Evolutionary conservation across 768 basidiomycete genomes (phyloP), one percentile per base, ranked within the genome.

Genomic region (Gelatoporia subvermispora): DNA sequence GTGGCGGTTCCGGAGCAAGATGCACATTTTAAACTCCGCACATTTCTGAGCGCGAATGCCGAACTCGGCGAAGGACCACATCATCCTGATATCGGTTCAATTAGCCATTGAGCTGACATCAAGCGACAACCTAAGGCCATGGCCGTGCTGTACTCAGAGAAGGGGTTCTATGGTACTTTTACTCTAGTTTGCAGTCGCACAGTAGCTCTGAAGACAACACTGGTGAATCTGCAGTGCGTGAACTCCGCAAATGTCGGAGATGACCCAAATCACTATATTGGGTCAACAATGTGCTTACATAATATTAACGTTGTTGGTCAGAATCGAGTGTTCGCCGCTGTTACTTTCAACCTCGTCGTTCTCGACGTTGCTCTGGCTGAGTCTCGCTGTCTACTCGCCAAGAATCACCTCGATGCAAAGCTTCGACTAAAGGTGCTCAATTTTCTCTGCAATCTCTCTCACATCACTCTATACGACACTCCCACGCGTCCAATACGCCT

Each of bases 1-100:
- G 58, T 62, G 61, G 49, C 51, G 55, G 60, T 59, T 48, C 58
- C 57, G 54, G 56, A 50, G 57, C 60, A 60, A 62, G 57, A 23
- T 53, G 53, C 40, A 35, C 42, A 13, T 49, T 66, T 68, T 47
- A 40, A 48, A 55, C 64, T 65, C 64, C 64, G 65, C 45, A 18
- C 16, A 24, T 45, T 43, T 15, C 43, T 18, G 10, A 34, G 48
- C 45, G 48, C 31, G 41, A 35, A 53, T 53, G 52, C 52, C 48
- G 52, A 48, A 48, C 45, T 16, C 41, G 21, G 35, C 16, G 23
- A 46, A 4, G 8, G 28, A 5, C 28, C 28, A 13, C 5, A 31
- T 31, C 28, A 31, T 31, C 5, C 28, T 31, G 28, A 31, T 13
- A 7, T 31, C 13, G 7, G 5, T 31, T 31, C 28, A 7, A 31